Base-by-base conservation (phyloP, 371 early-diverging fungal genomes). In the Entomophthora muscae region DNA sequence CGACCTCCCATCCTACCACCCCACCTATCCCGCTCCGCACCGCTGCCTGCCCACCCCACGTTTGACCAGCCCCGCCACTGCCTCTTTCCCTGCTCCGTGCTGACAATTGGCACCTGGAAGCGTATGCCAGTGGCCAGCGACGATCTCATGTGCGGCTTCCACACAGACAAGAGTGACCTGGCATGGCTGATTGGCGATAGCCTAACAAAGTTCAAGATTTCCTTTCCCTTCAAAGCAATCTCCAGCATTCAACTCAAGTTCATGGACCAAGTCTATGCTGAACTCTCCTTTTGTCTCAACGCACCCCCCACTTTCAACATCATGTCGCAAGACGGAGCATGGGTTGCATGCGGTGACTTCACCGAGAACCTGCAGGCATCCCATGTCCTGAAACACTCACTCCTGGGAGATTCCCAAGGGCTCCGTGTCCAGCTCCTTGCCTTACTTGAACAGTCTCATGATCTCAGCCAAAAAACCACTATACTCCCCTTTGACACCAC, bases 31-130 rank as follows among this genome's bases (percentile, higher is more conserved):
- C 42, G 17, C 42, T 42, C 42, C 17, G 17, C 42, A 5, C 42
- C 42, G 5, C 5, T 42, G 42, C 42, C 42, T 17, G 17, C 10
- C 42, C 42, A 42, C 17, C 17, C 42, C 5, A 5, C 42, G 10
- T 42, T 42, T 42, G 42, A 42, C 17, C 42, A 42, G 42, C 5
- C 42, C 42, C 42, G 17, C 42, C 42, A 42, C 42, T 42, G 5
- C 17, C 10, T 72, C 68, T 57, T 72, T 52, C 72, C 73, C 17
- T 61, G 79, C 71, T 76, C 79, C 53, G 75, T 85, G 13, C 68
- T 88, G 2, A 73, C 78, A 0, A 79, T 88, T 27, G 86, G 86
- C 31, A 76, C 79, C 3, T 88, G 89, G 89, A 83, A 84, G 61
- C 75, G 89, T 32, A 79, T 85, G 75, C 78, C 76, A 31, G 76